phyloP scores from a whole-genome alignment of 176 grass and related monocot species.

The Lolium multiflorum region DNA sequence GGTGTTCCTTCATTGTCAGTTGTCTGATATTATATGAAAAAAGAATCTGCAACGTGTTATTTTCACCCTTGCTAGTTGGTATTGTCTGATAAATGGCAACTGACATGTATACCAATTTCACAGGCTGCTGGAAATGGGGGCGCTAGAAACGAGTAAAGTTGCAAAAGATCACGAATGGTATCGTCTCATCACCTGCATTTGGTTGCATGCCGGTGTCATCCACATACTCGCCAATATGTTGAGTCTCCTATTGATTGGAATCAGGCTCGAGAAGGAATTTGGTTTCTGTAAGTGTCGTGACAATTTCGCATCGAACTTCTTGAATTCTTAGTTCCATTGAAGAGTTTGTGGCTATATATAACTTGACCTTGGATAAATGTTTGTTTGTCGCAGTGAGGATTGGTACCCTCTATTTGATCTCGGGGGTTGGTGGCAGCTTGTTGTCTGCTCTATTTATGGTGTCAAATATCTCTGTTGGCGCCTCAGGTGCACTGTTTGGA shows the following conservation, averaged over 20 bases:
- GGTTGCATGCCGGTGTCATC: slow-evolving; percentile 93
- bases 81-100: neutral
- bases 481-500: slow-evolving; percentile 97
- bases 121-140: slow-evolving; percentile 89
- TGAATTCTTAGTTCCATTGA: slow-evolving; percentile 4
- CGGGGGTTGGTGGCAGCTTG: slow-evolving; percentile 90
- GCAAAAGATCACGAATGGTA: slow-evolving; percentile 75
- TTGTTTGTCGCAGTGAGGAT: slow-evolving; percentile 72
- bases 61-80: neutral
- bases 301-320: neutral
- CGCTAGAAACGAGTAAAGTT: slow-evolving; percentile 68
- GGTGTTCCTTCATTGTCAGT: neutral
- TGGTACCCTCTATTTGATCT: slow-evolving; percentile 79
- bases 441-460: slow-evolving; percentile 89
- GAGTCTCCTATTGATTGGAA: slow-evolving; percentile 85
- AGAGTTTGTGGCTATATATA: slow-evolving; percentile 14
- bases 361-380: slow-evolving; percentile 32
- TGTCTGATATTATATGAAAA: neutral
- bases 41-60: neutral
- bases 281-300: slow-evolving; percentile 72
- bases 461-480: slow-evolving; percentile 88
- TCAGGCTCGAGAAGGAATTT: slow-evolving; percentile 93
- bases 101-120: slow-evolving; percentile 41
- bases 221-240: slow-evolving; percentile 94
- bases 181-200: slow-evolving; percentile 92